These are phyloP conservation scores for Rhynchosporium graminicola DNA, from an alignment of 2,329 filamentous ascomycete species.

Conservation along the genomic window DNA sequence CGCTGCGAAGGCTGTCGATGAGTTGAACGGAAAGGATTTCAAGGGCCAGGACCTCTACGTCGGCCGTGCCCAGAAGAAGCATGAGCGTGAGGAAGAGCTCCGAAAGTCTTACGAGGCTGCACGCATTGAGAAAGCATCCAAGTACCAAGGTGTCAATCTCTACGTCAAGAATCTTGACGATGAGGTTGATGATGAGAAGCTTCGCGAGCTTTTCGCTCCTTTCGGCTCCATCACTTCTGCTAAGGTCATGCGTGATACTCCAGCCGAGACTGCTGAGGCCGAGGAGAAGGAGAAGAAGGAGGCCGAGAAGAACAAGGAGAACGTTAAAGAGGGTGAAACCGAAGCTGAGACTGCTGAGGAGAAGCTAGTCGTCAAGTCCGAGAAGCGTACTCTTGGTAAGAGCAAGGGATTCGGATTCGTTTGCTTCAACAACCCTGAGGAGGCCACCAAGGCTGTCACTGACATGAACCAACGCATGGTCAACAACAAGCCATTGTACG, in stretches of 20 bases:
- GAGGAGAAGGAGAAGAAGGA: conserved; percentile 49
- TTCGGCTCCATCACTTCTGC: conserved; percentile 97
- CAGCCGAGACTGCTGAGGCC: conserved; percentile 51
- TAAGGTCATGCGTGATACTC: conserved; percentile 96
- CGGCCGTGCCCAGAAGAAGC: conserved; percentile 99
- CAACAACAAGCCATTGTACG: conserved; percentile 93
- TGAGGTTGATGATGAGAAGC: conserved; percentile 96
- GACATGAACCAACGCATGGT: conserved; percentile 99
- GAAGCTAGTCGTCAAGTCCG: conserved; percentile 56
- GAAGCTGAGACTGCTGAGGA: conserved; percentile 48
- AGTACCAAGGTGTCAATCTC: conserved; percentile 98
- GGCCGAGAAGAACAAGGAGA: conserved; percentile 54
- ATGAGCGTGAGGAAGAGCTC: conserved; percentile 98
- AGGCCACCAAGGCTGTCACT: conserved; percentile 97
- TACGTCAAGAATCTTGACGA: conserved; percentile 99
- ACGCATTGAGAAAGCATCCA: conserved; percentile 96
- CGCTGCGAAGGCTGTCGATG: conserved; percentile 82
- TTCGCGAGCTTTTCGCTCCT: conserved; percentile 87
- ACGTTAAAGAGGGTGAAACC: conserved; percentile 50
- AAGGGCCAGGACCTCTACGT: conserved; percentile 96
- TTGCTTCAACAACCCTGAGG: conserved; percentile 99
- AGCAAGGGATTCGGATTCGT: conserved; percentile 99
- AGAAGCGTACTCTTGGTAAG: conserved; percentile 73
- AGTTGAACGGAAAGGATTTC: conserved; percentile 90
- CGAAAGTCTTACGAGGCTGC: conserved; percentile 98